phyloP scores from a whole-genome alignment of 352 stramenopile genomes.

The Globisporangium carolinianum region DNA sequence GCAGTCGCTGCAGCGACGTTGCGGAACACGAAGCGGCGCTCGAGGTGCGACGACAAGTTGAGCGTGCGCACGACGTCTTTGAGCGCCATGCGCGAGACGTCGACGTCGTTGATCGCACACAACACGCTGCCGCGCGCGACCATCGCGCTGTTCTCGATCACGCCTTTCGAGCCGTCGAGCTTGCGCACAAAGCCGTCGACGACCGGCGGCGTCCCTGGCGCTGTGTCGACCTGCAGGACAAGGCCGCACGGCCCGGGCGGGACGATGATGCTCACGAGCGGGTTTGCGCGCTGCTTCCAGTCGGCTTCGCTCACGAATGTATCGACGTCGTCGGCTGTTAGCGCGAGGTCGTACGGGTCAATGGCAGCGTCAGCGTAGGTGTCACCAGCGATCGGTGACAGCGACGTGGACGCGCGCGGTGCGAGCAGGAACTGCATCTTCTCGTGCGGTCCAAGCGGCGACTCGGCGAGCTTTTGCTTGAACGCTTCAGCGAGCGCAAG shows the following conservation, averaged over 20 bases:
- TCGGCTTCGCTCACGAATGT: slow-evolving; percentile 51
- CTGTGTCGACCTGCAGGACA: slow-evolving; percentile 48
- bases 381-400: neutral
- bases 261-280: slow-evolving; percentile 64
- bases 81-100: slow-evolving; percentile 57
- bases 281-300: slow-evolving; percentile 58
- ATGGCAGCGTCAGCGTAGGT: neutral
- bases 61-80: slow-evolving; percentile 66
- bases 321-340: slow-evolving; percentile 25
- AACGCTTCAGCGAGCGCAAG: slow-evolving; percentile 60
- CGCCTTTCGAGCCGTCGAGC: slow-evolving; percentile 55
- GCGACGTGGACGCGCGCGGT: slow-evolving; percentile 1
- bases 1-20: slow-evolving; percentile 12
- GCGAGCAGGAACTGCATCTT: slow-evolving; percentile 55
- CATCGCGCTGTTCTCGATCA: slow-evolving; percentile 71
- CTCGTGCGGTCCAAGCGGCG: slow-evolving; percentile 56
- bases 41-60: slow-evolving; percentile 63
- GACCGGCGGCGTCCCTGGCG: slow-evolving; percentile 24
- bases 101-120: slow-evolving; percentile 75
- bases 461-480: slow-evolving; percentile 59
- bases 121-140: slow-evolving; percentile 60
- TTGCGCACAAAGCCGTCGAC: slow-evolving; percentile 74
- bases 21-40: slow-evolving; percentile 69
- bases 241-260: slow-evolving; percentile 65
- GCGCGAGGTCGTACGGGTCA: slow-evolving; percentile 13